Percentiles rank a stretch among this genome's conserved stretches.
Evolutionary conservation across 805 yeast genomes (phyloP).

Genomic region (Starmerella ratchasimensis): DNA sequence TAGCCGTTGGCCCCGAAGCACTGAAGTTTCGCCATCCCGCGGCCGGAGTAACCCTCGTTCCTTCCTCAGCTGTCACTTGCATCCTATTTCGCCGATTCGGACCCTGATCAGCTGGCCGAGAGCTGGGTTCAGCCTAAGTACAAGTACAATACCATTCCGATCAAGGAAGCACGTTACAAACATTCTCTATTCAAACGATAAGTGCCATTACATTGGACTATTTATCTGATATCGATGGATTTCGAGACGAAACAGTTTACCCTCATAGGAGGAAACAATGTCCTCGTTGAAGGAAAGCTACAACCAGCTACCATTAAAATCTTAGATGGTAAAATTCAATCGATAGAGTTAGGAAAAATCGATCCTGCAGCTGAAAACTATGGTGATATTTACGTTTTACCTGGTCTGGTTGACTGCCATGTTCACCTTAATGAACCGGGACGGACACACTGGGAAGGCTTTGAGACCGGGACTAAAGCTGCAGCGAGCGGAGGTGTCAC

Average conservation of each 20-base stretch:
- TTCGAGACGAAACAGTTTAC: neutral
- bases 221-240: neutral
- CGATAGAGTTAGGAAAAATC: constrained; percentile 17
- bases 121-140: no score
- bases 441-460: constrained; percentile 95
- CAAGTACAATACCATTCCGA: no score
- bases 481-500: constrained; percentile 96
- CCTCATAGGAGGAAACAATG: constrained; percentile 14
- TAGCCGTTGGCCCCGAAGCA: no score
- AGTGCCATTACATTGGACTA: neutral
- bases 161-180: no score
- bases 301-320: constrained; percentile 22
- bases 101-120: no score
- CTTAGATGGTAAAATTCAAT: constrained; percentile 44
- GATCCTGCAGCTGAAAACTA: constrained; percentile 32
- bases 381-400: constrained; percentile 59
- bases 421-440: constrained; percentile 96
- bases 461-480: constrained; percentile 84
- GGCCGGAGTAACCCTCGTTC: no score
- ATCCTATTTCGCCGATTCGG: no score
- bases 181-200: neutral
- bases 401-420: constrained; percentile 88
- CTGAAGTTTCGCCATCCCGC: no score
- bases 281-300: constrained; percentile 20
- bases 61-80: no score